Evolutionary conservation across 768 basidiomycete species (phyloP), one percentile per base, ranked within the genome.

Genomic region (Serendipita sp.): DNA sequence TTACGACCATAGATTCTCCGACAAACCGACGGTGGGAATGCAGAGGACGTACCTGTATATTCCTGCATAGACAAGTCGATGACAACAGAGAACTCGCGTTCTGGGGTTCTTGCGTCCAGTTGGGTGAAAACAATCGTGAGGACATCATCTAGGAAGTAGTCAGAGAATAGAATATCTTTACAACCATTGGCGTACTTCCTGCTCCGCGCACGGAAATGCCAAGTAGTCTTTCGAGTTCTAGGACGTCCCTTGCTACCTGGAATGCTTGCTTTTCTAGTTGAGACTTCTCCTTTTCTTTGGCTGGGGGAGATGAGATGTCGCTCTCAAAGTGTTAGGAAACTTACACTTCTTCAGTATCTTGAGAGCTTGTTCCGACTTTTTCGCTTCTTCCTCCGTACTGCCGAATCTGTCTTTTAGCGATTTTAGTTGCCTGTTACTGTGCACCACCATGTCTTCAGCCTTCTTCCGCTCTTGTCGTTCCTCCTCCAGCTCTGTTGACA

Each of bases 51-150:
- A 91, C 92, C 88, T 77, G 81, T 81, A 69, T 88, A 91, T 2
- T 75, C 74, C 30, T 77, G 74, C 28, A 74, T 74, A 2, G 85
- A 83, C 18, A 89, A 77, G 70, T 94, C 89, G n/a, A 93, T 72
- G 0, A 91, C 84, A 65, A 93, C 76, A 65, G 80, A 83, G 65
- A 84, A 89, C 68, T 90, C 88, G 35, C 80, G 77, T 7, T 81
- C 77, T 1, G 78, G 76, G 53, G 86, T 80, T 2, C 74, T 68
- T 3, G 78, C 76, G 70, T 91, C 86, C 44, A 92, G 70, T 65
- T 81, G 75, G 8, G 79, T 79, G 72, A 92, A 92, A 3, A 85
- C 83, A 64, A 93, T 76, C 53, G 92, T 79, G 18, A 93, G 78
- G 54, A 83, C 79, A 71, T 88, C 86, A 41, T 77, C 73, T 75